A percentile compares a stretch with the other conserved stretches of the same genome.
phyloP scores from a whole-genome alignment of 208 protist genomes.

The Endotrypanum monterogeii region DNA sequence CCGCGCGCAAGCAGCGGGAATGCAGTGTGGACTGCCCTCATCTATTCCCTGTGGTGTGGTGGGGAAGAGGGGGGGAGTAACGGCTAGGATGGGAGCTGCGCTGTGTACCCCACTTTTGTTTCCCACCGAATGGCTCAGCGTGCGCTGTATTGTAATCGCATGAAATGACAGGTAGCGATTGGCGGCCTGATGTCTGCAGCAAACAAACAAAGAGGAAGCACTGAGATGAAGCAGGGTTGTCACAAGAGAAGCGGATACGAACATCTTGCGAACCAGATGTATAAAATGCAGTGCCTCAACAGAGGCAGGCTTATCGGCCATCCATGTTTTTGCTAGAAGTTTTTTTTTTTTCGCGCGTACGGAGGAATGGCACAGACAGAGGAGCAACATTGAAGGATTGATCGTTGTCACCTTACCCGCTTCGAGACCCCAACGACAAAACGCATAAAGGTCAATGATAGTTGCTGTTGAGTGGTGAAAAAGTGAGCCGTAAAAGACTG shows the following conservation, averaged over 20 bases:
- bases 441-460: background rate
- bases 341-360: background rate
- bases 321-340: background rate
- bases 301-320: background rate
- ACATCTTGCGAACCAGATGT: background rate
- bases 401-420: background rate
- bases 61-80: background rate
- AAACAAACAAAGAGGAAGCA: background rate
- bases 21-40: constrained; percentile 12
- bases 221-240: background rate
- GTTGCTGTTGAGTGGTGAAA: background rate
- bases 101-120: background rate
- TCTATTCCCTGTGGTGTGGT: background rate
- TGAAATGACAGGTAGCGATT: background rate
- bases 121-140: background rate
- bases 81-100: background rate
- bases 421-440: too few species aligned
- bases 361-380: background rate
- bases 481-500: background rate
- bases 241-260: background rate
- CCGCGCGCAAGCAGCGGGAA: constrained; percentile 24
- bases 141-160: background rate
- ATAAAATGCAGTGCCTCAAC: background rate
- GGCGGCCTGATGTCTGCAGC: background rate
- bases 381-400: background rate